phyloP scores from a whole-genome alignment of 768 basidiomycete species.

The Psilocybe sp. region DNA sequence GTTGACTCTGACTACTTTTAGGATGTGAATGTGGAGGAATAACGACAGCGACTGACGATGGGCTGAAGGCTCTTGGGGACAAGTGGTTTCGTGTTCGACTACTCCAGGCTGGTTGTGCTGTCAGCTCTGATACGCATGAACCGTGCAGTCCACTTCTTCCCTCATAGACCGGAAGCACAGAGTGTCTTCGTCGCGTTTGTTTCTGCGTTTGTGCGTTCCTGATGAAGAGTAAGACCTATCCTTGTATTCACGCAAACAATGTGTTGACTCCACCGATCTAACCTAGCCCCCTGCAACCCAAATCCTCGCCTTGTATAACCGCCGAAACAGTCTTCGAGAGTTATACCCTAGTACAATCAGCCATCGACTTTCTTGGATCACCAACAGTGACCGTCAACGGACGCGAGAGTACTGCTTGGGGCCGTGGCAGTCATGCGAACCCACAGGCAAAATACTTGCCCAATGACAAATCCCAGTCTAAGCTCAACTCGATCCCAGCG shows the following conservation, averaged over 20 bases:
- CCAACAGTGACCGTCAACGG: slow-evolving; percentile 79
- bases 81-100: slow-evolving; percentile 59
- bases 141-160: slow-evolving; percentile 44
- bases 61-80: slow-evolving; percentile 50
- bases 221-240: slow-evolving; percentile 55
- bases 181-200: slow-evolving; percentile 80
- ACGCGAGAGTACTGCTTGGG: too few species aligned
- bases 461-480: too few species aligned
- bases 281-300: slow-evolving; percentile 80
- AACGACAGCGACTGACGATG: slow-evolving; percentile 62
- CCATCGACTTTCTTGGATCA: slow-evolving; percentile 63
- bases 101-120: slow-evolving; percentile 54
- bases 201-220: slow-evolving; percentile 81
- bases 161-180: slow-evolving; percentile 73
- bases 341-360: slow-evolving; percentile 57
- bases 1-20: slow-evolving; percentile 21
- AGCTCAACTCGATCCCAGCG: too few species aligned
- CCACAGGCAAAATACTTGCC: too few species aligned
- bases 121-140: slow-evolving; percentile 6
- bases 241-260: background rate
- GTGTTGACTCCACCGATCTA: background rate
- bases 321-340: slow-evolving; percentile 60
- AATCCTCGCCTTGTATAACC: slow-evolving; percentile 60
- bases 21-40: too few species aligned
- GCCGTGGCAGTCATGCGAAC: too few species aligned